These are phyloP conservation scores for Fraxinus albicans DNA, from an alignment of 305 asterid species.

Conservation along the genomic window DNA sequence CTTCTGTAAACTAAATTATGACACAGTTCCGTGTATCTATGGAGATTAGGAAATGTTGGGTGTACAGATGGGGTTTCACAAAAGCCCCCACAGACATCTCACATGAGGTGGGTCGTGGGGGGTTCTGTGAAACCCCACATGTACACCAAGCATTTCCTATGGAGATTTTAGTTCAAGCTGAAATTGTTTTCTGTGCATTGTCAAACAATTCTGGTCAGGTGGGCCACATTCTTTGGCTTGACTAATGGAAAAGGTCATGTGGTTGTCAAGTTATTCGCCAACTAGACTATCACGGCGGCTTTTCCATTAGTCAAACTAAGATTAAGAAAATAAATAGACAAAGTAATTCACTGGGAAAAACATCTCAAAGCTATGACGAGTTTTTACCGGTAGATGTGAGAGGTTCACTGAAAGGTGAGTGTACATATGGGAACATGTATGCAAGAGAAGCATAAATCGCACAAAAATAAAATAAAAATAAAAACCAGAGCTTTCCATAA, in stretches of 20 bases:
- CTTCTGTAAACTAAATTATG: not conserved
- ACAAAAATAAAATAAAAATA: not conserved
- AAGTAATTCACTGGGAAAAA: not conserved
- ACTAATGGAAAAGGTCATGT: not conserved
- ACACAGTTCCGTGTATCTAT: not conserved
- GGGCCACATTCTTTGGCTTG: not conserved
- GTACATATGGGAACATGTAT: not conserved
- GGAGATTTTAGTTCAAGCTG: not conserved
- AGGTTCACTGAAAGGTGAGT: not conserved
- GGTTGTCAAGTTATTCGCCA: not conserved
- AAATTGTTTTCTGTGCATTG: not conserved
- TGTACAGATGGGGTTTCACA: too few relatives aligned
- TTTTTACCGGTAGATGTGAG: not conserved
- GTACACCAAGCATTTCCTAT: too few relatives aligned
- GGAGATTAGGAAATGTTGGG: not conserved
- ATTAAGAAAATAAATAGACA: not conserved
- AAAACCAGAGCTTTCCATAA: not conserved
- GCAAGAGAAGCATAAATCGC: not conserved
- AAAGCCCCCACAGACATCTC: too few relatives aligned
- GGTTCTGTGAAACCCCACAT: too few relatives aligned
- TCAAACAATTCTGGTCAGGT: not conserved
- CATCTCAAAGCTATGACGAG: not conserved
- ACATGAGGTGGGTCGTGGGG: too few relatives aligned
- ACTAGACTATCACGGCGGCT: not conserved
- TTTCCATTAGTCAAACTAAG: not conserved